Evolutionary conservation across 2,329 filamentous ascomycete species (phyloP).

Genomic region (Colletotrichum graminicola): DNA sequence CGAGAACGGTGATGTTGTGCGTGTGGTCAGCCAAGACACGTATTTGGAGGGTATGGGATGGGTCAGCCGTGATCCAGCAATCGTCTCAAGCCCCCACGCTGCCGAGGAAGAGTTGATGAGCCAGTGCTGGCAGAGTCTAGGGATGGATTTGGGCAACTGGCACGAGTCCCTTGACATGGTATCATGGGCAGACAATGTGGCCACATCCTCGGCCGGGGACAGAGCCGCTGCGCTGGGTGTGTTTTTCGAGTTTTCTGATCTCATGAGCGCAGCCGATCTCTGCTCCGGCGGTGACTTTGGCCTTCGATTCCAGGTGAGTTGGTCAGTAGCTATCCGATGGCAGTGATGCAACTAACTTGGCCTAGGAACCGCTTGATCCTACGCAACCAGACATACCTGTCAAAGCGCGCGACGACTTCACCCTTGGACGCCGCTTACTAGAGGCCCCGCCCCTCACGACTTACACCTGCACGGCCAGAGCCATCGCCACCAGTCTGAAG

Average conservation of each 20-base stretch:
- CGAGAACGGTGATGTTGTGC: constrained; percentile 73
- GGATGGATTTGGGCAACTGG: constrained; percentile 72
- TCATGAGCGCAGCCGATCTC: constrained; percentile 76
- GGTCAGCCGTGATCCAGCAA: constrained; percentile 72
- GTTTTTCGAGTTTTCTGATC: constrained; percentile 67
- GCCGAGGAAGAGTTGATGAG: constrained; percentile 73
- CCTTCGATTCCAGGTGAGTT: constrained; percentile 51
- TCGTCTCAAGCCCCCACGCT: constrained; percentile 52
- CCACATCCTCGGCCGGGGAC: constrained; percentile 43
- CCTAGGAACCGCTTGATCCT: constrained; percentile 69
- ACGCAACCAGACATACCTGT: constrained; percentile 68
- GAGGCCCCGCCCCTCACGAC: constrained; percentile 56
- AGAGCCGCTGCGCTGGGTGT: constrained; percentile 57
- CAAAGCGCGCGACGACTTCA: constrained; percentile 64
- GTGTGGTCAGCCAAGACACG: constrained; percentile 85
- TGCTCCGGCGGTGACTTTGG: constrained; percentile 64
- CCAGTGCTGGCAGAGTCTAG: constrained; percentile 77
- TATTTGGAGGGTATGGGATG: constrained; percentile 84
- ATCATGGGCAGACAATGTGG: constrained; percentile 53
- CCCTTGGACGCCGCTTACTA: constrained; percentile 61
- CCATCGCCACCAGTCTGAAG: constrained; percentile 35
- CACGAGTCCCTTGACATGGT: constrained; percentile 56
- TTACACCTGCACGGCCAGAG: constrained; percentile 44
- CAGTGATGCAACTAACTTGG: constrained; percentile 32
- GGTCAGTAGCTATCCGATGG: neutral